Percentiles rank a stretch among this genome's conserved stretches.
Conservation (phyloP, 1,284 basidiomycete species). For the Thecaphora frezii region DNA sequence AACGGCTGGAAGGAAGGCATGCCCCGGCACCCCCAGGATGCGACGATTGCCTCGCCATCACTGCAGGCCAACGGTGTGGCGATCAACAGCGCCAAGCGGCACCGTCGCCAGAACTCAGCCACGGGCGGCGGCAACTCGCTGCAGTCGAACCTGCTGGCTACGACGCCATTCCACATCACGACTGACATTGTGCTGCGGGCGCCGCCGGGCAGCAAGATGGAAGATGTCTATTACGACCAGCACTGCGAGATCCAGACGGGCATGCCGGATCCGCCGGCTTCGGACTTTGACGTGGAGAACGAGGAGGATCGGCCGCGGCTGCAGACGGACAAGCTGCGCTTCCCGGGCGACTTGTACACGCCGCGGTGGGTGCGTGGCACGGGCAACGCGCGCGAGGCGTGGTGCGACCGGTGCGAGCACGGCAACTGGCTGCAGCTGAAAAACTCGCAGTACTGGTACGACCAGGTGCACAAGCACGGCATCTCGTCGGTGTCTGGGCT, state of each 20-base stretch:
- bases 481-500: constrained; percentile 40
- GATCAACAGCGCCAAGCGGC: constrained; percentile 18
- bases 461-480: constrained; percentile 46
- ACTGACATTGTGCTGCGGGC: constrained; percentile 42
- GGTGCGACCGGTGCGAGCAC: constrained; percentile 43
- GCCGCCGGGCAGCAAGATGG: constrained; percentile 34
- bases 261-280: constrained; percentile 28
- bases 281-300: constrained; percentile 35
- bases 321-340: constrained; percentile 46
- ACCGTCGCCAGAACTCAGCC: constrained; percentile 25
- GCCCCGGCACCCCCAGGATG: constrained; percentile 5
- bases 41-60: constrained; percentile 14
- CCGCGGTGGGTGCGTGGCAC: constrained; percentile 43
- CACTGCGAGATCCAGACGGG: constrained; percentile 33
- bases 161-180: constrained; percentile 36
- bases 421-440: constrained; percentile 49
- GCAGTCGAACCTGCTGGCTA: constrained; percentile 31
- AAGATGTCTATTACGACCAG: constrained; percentile 44
- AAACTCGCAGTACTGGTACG: constrained; percentile 49
- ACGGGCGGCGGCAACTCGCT: constrained; percentile 8
- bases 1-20: constrained; percentile 21
- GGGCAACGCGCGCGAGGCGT: constrained; percentile 42
- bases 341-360: constrained; percentile 43
- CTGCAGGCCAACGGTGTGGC: constrained; percentile 22
- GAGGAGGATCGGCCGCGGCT: constrained; percentile 32